Conservation (phyloP, 2,329 filamentous ascomycete genomes). For the Fusarium sp. region DNA sequence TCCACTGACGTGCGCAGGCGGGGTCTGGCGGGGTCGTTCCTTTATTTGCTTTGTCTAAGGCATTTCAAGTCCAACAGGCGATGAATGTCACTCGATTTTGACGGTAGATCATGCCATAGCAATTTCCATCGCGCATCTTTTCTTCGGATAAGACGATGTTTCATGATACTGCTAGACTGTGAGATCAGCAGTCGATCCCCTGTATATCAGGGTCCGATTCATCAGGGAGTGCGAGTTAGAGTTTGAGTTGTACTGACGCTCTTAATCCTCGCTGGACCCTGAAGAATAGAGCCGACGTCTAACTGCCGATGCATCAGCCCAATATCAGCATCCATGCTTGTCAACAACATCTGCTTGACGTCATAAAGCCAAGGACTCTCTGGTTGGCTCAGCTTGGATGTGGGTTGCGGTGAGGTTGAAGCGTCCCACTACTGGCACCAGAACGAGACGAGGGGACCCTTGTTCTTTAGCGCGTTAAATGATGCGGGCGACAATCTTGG, state of each 20-base stretch:
- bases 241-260: conserved; percentile 18
- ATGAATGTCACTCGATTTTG: conserved; percentile 21
- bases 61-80: conserved; percentile 4
- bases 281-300: conserved; percentile 14
- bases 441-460: conserved; percentile 26
- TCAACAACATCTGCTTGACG: conserved; percentile 32
- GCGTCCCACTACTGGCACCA: conserved; percentile 19
- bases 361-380: conserved; percentile 31
- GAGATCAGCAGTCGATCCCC: conserved; percentile 22
- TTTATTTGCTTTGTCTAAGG: conserved; percentile 27
- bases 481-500: conserved; percentile 36
- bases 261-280: conserved; percentile 18
- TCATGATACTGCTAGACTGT: conserved; percentile 2
- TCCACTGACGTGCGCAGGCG: conserved; percentile 31
- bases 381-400: conserved; percentile 32
- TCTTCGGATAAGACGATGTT: conserved; percentile 22
- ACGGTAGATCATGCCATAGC: conserved; percentile 39
- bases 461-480: conserved; percentile 38
- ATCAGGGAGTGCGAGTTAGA: conserved; percentile 10
- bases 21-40: conserved; percentile 30
- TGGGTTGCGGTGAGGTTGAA: conserved; percentile 37
- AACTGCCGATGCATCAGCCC: conserved; percentile 33
- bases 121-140: conserved; percentile 24
- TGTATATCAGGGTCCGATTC: conserved; percentile 42
- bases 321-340: conserved; percentile 25